Base-by-base conservation (phyloP, 495 filamentous ascomycete genomes). In the Neurospora africana region DNA sequence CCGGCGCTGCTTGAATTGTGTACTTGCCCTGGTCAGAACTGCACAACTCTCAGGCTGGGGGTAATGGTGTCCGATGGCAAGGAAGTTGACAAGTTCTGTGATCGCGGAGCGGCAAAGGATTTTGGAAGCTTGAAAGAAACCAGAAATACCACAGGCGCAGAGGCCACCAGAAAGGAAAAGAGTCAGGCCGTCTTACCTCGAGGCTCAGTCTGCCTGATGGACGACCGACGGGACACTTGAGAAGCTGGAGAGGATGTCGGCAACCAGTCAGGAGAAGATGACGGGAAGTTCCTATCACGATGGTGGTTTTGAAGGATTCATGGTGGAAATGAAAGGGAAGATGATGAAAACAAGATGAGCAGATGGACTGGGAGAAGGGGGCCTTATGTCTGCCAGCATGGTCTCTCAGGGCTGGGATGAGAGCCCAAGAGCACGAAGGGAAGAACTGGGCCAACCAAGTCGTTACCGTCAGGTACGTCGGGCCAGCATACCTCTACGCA, bases 241-340 rank as follows among this genome's bases (percentile, higher is more conserved):
- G 9, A 53, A 27, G 21, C 2, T 0, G 21, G 47, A 4, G 21
- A 27, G 21, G 11, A 53, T 27, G 10, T 53, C 47, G 47, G 47
- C 47, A 53, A 53, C 21, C 47, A 10, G 27, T 23, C 47, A 53
- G 47, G 21, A 21, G 21, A 15, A 21, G 41, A 53, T 90, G 88
- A 5, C 88, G 2, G 19, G 41, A 4, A 21, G 41, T 9, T 27
- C 44, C 11, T 23, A 13, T 15, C 15, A 21, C 21, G 47, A 15
- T 7, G 47, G 21, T 15, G 44, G 2, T 53, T 5, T 23, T 53
- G 44, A 53, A 23, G 21, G 21, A 6, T 53, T 23, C n/a, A n/a
- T n/a, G n/a, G n/a, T n/a, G 2, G 6, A 53, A 53, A 2, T 1
- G 15, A 23, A 13, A 27, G 2, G n/a, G 9, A 0, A 53, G 4